Conservation (phyloP, 73 alveolate genomes). For the Diophrys sp. region DNA sequence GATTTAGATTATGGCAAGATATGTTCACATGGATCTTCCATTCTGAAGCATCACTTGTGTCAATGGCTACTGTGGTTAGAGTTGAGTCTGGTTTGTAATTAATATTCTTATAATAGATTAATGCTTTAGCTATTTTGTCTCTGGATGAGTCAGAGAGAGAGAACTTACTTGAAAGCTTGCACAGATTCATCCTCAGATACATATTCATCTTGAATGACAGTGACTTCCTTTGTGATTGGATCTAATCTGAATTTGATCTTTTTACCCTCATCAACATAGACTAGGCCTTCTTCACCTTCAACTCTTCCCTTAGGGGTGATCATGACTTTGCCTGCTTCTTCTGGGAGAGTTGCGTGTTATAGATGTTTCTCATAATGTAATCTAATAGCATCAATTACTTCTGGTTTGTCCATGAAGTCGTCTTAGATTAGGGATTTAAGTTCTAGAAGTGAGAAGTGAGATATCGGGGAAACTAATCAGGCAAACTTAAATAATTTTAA, state of each 20-base stretch:
- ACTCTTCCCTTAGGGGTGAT: slow-evolving; percentile 14
- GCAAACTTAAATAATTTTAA: too few relatives aligned
- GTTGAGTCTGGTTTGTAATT: slow-evolving; percentile 43
- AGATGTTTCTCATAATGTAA: slow-evolving; percentile 6
- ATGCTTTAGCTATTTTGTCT: slow-evolving; percentile 17
- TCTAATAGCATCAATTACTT: slow-evolving; percentile 18
- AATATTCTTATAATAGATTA: slow-evolving; percentile 19
- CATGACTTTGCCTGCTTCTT: slow-evolving; percentile 11
- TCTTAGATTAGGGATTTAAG: neutral
- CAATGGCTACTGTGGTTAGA: slow-evolving; percentile 11
- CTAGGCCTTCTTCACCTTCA: slow-evolving; percentile 4
- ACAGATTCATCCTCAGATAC: slow-evolving; percentile 15
- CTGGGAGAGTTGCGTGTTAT: slow-evolving; percentile 7
- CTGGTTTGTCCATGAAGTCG: slow-evolving; percentile 17
- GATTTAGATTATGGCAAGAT: slow-evolving; percentile 73
- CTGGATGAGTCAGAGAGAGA: neutral
- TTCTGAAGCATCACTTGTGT: slow-evolving; percentile 6
- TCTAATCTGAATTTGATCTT: slow-evolving; percentile 12
- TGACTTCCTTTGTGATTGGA: slow-evolving; percentile 3
- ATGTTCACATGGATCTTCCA: slow-evolving; percentile 53
- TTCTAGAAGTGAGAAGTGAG: neutral
- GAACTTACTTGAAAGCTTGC: slow-evolving; percentile 8
- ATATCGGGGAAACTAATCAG: too few relatives aligned
- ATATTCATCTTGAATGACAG: slow-evolving; percentile 7
- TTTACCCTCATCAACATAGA: slow-evolving; percentile 10